Base-by-base conservation (phyloP, 2,329 filamentous ascomycete species). In the Trichoderma koningiopsis region DNA sequence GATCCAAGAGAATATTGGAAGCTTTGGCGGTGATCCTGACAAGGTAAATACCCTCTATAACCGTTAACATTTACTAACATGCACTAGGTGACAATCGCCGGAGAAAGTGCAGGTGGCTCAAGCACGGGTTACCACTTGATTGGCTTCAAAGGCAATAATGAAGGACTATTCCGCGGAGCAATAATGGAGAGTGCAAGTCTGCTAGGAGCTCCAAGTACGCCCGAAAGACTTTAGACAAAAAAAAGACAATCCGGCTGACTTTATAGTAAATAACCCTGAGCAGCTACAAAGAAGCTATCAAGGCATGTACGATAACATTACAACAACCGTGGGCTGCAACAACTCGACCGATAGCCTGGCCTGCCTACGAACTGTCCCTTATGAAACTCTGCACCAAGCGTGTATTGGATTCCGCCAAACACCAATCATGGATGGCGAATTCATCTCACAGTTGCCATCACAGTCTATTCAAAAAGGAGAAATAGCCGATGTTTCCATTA, bases 241-340 rank as follows among this genome's bases (percentile, higher is more conserved):
- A 4, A 33, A 49, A 16, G n/a, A 33, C 49, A 0, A 33, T 3
- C 13, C 2, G 7, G 14, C 59, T 49, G 29, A 61, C 19, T 2
- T 1, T 33, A 22, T 24, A 61, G 59, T 61, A 6, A 61, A 61
- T 49, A 35, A 22, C 19, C 59, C 59, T 5, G 40, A 49, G 31
- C 59, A 61, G 16, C n/a, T 61, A 6, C 4, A 61, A 19, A 5
- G 40, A 24, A 61, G 40, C 59, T 61, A 61, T 33, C 59, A 61
- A 35, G 59, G 59, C 40, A 61, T 61, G 40, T 61, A 61, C 40
- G 59, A 61, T n/a, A 61, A 61, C 27, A 61, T 61, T 33, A 61
- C 59, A 40, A 33, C 43, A 61, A 61, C 59, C 13, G 59, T 61
- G 27, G 59, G 59, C 4, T 61, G 59, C 40, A 49, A 5, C n/a